Conservation (phyloP, 176 grass and related monocot genomes). For the Triticum monococcum region DNA sequence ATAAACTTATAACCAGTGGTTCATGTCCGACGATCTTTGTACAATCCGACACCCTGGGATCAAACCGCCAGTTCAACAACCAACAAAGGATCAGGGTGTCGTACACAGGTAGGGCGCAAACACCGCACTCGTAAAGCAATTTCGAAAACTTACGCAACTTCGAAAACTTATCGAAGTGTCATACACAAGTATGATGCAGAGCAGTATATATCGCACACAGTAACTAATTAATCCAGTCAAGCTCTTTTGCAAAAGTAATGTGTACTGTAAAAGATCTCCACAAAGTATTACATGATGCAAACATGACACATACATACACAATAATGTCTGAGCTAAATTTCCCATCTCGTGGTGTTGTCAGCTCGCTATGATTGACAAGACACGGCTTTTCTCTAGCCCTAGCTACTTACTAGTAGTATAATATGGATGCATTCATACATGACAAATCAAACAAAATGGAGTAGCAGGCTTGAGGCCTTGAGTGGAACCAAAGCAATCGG, state of each 20-base stretch:
- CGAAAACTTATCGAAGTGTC: too few relatives aligned
- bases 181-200: too few relatives aligned
- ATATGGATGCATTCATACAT: background rate
- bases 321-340: background rate
- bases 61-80: too few relatives aligned
- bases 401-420: background rate
- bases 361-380: background rate
- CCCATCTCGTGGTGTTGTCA: background rate
- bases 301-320: background rate
- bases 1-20: too few relatives aligned
- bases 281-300: background rate
- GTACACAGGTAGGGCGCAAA: too few relatives aligned
- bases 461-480: background rate
- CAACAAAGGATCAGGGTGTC: too few relatives aligned
- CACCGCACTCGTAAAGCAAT: too few relatives aligned
- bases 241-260: background rate
- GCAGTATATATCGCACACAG: too few relatives aligned
- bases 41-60: too few relatives aligned
- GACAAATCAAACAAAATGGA: background rate
- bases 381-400: background rate
- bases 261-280: background rate
- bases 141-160: too few relatives aligned
- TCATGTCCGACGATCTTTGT: too few relatives aligned
- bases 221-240: background rate
- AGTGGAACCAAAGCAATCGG: conserved; percentile 37